Evolutionary conservation across 306 rosid genomes (phyloP), one percentile per base, ranked within the genome.

Genomic region (Calophaca sinica): DNA sequence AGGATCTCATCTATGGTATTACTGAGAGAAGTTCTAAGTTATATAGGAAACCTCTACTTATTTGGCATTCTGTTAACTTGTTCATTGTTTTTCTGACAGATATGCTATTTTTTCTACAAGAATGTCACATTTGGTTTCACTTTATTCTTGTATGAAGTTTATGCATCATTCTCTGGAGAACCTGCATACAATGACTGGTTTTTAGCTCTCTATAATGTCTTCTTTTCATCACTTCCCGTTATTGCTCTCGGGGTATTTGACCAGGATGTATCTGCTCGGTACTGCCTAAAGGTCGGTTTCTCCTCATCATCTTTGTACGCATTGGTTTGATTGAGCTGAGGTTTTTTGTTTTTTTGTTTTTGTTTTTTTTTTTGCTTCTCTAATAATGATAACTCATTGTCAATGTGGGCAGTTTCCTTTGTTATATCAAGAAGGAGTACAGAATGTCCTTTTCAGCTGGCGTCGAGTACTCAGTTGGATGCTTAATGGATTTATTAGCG

Each of bases 81-180:
- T 48, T 74, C 53, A 67, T 74, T 85, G 74, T 76, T 81, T 41
- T 75, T 33, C 57, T 84, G 14, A 75, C 98, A 96, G 99, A 89
- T 96, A 78, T 96, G 99, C 92, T 96, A 96, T 74, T 92, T 96
- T 62, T 96, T 96, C 93, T 96, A 87, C 96, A 96, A 96, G 92
- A 96, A 87, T 70, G 13, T 96, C 64, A 83, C 97, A 61, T 96
- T 92, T 81, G 99, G 98, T 57, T 89, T 96, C 77, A 89, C 99
- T 29, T 62, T 96, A 55, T 96, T 92, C 89, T 74, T 92, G 45
- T 96, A 90, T 5, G 99, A 92, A 90, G 91, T 96, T 29, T 82
- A 83, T 82, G 81, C 99, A 14, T 82, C 99, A 38, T 96, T 92
- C 81, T 96, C 99, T 42, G 98, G 91, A 54, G 85, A 69, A 62